Evolutionary conservation across 331 rosid genomes (phyloP).

Genomic region (Erythrophleum ivorense): DNA sequence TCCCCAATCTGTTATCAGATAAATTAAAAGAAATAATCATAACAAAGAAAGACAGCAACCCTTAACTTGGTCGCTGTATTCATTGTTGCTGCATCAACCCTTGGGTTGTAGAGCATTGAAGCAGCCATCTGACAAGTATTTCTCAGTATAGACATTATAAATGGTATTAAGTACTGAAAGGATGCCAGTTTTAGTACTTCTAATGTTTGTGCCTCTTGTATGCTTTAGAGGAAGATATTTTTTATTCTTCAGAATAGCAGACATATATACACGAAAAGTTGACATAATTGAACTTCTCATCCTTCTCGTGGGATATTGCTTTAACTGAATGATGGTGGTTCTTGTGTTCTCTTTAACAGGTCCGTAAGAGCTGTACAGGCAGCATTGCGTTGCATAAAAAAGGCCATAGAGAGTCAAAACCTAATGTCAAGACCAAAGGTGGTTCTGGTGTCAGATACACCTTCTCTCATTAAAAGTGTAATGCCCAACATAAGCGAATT

Average conservation of each 20-base stretch:
- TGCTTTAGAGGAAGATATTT: slow-evolving; percentile 20
- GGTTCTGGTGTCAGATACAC: slow-evolving; percentile 89
- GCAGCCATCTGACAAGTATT: not conserved
- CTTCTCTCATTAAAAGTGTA: slow-evolving; percentile 69
- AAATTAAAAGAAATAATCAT: not conserved
- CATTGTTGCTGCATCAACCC: not conserved
- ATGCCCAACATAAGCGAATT: slow-evolving; percentile 64
- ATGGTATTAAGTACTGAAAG: not conserved
- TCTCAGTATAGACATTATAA: not conserved
- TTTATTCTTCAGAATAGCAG: slow-evolving; percentile 1
- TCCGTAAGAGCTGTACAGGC: slow-evolving; percentile 82
- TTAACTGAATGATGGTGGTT: slow-evolving; percentile 39
- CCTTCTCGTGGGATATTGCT: slow-evolving; percentile 24
- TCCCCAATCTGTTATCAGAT: not conserved
- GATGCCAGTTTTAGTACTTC: not conserved
- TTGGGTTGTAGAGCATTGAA: not conserved
- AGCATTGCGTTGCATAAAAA: slow-evolving; percentile 73
- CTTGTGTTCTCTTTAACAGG: slow-evolving; percentile 55
- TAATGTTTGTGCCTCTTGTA: not conserved
- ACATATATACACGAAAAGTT: not conserved
- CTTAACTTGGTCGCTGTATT: not conserved
- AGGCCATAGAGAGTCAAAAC: slow-evolving; percentile 51
- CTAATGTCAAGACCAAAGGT: slow-evolving; percentile 66
- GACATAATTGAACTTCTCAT: not conserved
- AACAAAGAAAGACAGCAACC: not conserved